A percentile compares a stretch with the other conserved stretches of the same genome.
These are phyloP conservation scores for Starmera quercuum DNA, from an alignment of 805 yeast genomes.

Conservation along the genomic window DNA sequence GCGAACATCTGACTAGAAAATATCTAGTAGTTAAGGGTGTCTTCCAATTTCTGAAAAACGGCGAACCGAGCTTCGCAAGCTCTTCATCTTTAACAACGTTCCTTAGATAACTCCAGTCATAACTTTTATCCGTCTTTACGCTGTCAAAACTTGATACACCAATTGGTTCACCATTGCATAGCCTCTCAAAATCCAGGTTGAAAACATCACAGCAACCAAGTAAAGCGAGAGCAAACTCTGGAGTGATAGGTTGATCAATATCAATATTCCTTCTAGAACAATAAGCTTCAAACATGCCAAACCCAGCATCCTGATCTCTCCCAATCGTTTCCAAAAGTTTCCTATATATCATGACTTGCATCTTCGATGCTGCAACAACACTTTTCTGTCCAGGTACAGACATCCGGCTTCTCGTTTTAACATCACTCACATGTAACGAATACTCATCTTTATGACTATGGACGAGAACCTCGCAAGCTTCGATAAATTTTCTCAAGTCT, in stretches of 20 bases:
- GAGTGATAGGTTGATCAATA: slow-evolving; percentile 40
- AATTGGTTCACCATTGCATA: slow-evolving; percentile 38
- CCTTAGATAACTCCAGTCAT: slow-evolving; percentile 13
- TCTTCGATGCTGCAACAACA: slow-evolving; percentile 39
- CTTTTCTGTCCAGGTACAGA: slow-evolving; percentile 41
- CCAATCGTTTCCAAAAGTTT: slow-evolving; percentile 35
- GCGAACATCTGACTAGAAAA: slow-evolving; percentile 48
- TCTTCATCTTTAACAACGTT: slow-evolving; percentile 10
- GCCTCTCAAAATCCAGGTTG: slow-evolving; percentile 32
- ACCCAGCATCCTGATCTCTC: slow-evolving; percentile 22
- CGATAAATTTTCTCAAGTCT: slow-evolving; percentile 9
- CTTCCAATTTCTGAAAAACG: slow-evolving; percentile 30
- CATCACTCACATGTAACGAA: slow-evolving; percentile 39
- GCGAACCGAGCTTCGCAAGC: slow-evolving; percentile 13
- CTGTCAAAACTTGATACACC: slow-evolving; percentile 35
- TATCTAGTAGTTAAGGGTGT: slow-evolving; percentile 48
- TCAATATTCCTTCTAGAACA: slow-evolving; percentile 39
- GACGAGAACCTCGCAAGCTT: slow-evolving; percentile 8
- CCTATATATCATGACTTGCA: slow-evolving; percentile 58
- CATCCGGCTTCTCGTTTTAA: slow-evolving; percentile 48
- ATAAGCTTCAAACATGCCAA: slow-evolving; percentile 37
- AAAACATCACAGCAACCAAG: slow-evolving; percentile 30
- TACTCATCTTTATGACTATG: slow-evolving; percentile 9
- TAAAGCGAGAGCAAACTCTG: slow-evolving; percentile 30
- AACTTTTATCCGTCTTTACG: slow-evolving; percentile 2